phyloP scores from a whole-genome alignment of 768 basidiomycete genomes.

The Phaffia tasmanica region DNA sequence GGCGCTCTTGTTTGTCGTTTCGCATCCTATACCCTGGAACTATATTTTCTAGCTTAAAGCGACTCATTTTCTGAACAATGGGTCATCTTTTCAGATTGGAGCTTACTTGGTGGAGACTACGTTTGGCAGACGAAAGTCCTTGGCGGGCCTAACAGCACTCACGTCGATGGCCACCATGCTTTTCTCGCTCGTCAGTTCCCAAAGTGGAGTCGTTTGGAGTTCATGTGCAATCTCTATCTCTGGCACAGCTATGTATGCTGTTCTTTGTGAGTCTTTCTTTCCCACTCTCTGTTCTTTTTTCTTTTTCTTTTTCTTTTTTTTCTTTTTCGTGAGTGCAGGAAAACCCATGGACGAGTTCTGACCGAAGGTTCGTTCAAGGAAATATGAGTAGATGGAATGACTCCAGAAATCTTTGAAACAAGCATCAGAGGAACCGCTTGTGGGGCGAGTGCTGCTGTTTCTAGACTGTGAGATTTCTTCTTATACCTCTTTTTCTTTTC shows the following conservation, averaged over 20 bases:
- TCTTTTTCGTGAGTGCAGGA: slow-evolving; percentile 80
- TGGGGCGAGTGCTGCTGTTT: slow-evolving; percentile 75
- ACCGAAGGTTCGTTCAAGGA: slow-evolving; percentile 18
- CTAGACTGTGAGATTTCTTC: slow-evolving; percentile 53
- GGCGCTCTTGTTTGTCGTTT: slow-evolving; percentile 59
- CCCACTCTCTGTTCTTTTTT: slow-evolving; percentile 40
- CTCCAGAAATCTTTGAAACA: slow-evolving; percentile 75
- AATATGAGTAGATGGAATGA: slow-evolving; percentile 46
- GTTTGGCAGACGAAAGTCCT: slow-evolving; percentile 55
- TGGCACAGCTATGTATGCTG: slow-evolving; percentile 48
- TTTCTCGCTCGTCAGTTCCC: slow-evolving; percentile 53
- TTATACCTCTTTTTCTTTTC: not conserved
- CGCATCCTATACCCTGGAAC: not conserved
- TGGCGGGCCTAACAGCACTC: slow-evolving; percentile 43
- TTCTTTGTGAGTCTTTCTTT: not conserved
- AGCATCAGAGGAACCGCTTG: slow-evolving; percentile 78
- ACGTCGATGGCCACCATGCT: slow-evolving; percentile 62
- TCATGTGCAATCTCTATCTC: slow-evolving; percentile 68
- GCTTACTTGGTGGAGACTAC: slow-evolving; percentile 63
- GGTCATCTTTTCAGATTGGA: slow-evolving; percentile 51
- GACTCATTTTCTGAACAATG: slow-evolving; percentile 15
- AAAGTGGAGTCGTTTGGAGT: slow-evolving; percentile 53
- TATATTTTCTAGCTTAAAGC: not conserved
- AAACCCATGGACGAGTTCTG: slow-evolving; percentile 47
- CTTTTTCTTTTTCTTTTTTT: not conserved